Evolutionary conservation across 2,329 filamentous ascomycete species (phyloP).

Genomic region (Fusarium torulosum): DNA sequence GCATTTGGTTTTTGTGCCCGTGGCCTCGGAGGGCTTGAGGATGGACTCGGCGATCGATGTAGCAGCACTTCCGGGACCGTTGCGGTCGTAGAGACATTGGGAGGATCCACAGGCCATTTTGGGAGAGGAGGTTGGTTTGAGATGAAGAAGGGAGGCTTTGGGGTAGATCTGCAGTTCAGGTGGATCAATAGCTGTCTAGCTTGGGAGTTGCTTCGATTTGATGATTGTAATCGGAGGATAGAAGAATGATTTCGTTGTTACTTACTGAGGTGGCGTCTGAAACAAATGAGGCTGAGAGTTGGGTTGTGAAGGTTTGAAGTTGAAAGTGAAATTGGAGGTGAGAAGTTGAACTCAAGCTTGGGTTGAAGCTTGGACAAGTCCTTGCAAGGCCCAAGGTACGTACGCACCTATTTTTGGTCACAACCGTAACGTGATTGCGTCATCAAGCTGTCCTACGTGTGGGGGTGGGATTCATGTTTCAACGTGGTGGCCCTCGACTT

Average conservation of each 20-base stretch:
- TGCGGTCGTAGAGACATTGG: constrained; percentile 48
- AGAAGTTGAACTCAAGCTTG: constrained; percentile 20
- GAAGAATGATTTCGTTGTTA: background rate
- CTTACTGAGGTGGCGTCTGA: constrained; percentile 10
- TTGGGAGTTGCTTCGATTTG: background rate
- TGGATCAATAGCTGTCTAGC: constrained; percentile 14
- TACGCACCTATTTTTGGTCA: constrained; percentile 27
- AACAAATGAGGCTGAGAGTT: background rate
- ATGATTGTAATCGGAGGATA: background rate
- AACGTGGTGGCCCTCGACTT: constrained; percentile 25
- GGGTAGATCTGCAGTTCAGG: constrained; percentile 9
- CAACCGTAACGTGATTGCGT: constrained; percentile 32
- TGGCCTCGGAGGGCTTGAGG: constrained; percentile 63
- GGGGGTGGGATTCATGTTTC: constrained; percentile 34
- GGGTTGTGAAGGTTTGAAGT: background rate
- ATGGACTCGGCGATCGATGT: constrained; percentile 64
- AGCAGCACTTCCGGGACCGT: constrained; percentile 63
- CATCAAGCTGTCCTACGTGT: constrained; percentile 24
- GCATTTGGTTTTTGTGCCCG: constrained; percentile 51
- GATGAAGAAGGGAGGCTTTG: constrained; percentile 4
- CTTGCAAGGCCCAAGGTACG: background rate
- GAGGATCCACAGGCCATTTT: constrained; percentile 47
- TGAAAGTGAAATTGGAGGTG: constrained; percentile 1
- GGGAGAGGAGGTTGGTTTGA: constrained; percentile 6
- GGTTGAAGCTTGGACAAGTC: constrained; percentile 14